Conservation (phyloP, 2,329 filamentous ascomycete species). For the Ophioceras dolichostomum region DNA sequence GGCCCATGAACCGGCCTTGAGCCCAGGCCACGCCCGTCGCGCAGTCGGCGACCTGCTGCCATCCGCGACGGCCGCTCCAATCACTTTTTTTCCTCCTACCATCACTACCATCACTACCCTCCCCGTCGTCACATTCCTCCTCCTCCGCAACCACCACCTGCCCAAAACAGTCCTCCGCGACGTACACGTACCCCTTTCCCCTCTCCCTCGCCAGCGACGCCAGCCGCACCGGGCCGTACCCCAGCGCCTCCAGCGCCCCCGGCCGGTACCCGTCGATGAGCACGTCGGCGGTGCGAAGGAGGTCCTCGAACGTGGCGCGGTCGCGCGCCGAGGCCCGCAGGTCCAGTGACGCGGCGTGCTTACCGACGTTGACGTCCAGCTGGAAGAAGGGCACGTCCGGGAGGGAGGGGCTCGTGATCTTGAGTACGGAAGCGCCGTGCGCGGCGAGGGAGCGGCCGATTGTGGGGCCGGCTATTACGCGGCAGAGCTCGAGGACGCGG, state of each 20-base stretch:
- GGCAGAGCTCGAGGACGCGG: conserved; percentile 35
- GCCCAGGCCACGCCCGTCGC: conserved; percentile 47
- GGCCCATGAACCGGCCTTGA: conserved; percentile 49
- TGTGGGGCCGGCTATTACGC: conserved; percentile 33
- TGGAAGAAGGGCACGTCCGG: conserved; percentile 27
- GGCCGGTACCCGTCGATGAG: conserved; percentile 40
- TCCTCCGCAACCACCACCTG: neutral
- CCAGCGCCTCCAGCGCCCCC: conserved; percentile 26
- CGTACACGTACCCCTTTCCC: conserved; percentile 31
- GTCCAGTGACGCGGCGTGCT: conserved; percentile 32
- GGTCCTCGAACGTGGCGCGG: conserved; percentile 33
- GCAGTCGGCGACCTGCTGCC: conserved; percentile 41
- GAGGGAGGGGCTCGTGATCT: conserved; percentile 27
- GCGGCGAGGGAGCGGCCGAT: conserved; percentile 28
- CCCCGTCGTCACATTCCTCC: conserved; percentile 12
- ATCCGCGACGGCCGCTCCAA: conserved; percentile 30
- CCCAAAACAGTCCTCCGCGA: conserved; percentile 42
- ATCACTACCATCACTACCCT: no score
- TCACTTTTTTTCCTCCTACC: conserved; percentile 33
- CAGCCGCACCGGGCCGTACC: conserved; percentile 26
- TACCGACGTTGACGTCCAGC: conserved; percentile 31
- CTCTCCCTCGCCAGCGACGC: conserved; percentile 24
- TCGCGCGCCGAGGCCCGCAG: conserved; percentile 33
- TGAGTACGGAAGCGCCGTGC: conserved; percentile 32
- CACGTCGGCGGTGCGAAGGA: conserved; percentile 33